Evolutionary conservation across 768 basidiomycete genomes (phyloP), one percentile per base, ranked within the genome.

Genomic region (Tricholoma sp.): DNA sequence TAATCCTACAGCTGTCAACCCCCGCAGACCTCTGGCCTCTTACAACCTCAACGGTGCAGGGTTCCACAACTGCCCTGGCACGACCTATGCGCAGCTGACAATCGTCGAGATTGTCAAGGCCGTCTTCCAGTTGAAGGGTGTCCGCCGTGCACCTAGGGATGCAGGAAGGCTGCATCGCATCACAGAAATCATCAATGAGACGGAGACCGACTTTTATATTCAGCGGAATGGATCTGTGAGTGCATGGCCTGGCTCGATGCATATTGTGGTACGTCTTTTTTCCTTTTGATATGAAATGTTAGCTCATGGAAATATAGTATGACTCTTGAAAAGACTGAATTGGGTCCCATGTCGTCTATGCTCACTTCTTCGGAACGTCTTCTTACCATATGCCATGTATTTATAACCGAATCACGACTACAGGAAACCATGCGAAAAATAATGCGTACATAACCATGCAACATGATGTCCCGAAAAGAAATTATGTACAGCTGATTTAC

Each of bases 91-190:
- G 1, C 69, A 76, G 56, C 66, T 72, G 51, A 71, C 74, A 6
- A 72, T 79, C 22, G 65, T 73, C 3, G 78, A 80, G 60, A 74
- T 77, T 27, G 60, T 83, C 41, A 75, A 73, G 64, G 69, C 67
- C 14, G 69, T 83, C 22, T 80, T 82, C 68, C 71, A 56, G 45
- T 57, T 76, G 41, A 71, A 74, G 60, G 78, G 78, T 62, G 57
- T 82, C 18, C 74, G 76, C 18, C 76, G 79, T 31, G 81, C 79
- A 2, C 67, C 74, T 5, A 80, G 79, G 0, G 61, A 70, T 41
- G 67, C 75, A 29, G 83, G 82, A 0, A 62, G 56, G 29, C 66
- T 80, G 22, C 65, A 65, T 18, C 65, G 71, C 7, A 75, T 73
- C 61, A 61, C 63, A 41, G 63, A 61, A 27, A 53, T 63, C 6